Evolutionary conservation across 306 rosid species (phyloP), one percentile per base, ranked within the genome.

Genomic region (Vigna radiata): DNA sequence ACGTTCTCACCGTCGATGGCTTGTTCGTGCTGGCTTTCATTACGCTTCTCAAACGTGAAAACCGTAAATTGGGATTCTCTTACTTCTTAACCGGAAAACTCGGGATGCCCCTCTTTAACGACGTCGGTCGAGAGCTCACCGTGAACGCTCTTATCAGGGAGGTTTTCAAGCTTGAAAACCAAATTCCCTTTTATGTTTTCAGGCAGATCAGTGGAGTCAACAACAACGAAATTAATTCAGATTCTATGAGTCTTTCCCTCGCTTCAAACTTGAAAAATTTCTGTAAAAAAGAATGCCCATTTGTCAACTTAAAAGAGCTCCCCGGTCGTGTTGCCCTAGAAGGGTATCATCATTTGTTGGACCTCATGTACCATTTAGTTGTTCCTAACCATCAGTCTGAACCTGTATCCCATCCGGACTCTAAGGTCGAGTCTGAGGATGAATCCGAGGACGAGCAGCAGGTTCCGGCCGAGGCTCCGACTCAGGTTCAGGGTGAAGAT

Each of bases 341-440:
- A n/a, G 25, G 44, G 21, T 3, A 5, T 60, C 3, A 69, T 44
- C 87, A 84, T 84, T n/a, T 79, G 66, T 53, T 84, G 79, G 82
- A 31, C 50, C 79, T 71, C 66, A 19, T 84, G 69, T 79, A 83
- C 75, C 41, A 60, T 19, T 54, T 83, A 11, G 8, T 21, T 19
- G 62, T 21, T 21, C 62, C 62, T 23, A 55, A 55, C 15, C 33
- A 11, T n/a, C 4, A 50, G 29, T 23, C 7, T 19, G 15, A 53
- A 8, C 27, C 19, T 5, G 19, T 3, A 43, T 11, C 10, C n/a
- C 19, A 50, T 10, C 19, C 15, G 2, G 13, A 43, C 48, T 43
- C 15, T 43, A 4, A 44, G 5, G 16, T 11, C 12, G 49, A 11
- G 49, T 16, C 1, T 11, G 1, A 44, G 15, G 49, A 3, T 43